Base-by-base conservation (phyloP, 1,284 basidiomycete genomes). In the Rhodotorula sp. region DNA sequence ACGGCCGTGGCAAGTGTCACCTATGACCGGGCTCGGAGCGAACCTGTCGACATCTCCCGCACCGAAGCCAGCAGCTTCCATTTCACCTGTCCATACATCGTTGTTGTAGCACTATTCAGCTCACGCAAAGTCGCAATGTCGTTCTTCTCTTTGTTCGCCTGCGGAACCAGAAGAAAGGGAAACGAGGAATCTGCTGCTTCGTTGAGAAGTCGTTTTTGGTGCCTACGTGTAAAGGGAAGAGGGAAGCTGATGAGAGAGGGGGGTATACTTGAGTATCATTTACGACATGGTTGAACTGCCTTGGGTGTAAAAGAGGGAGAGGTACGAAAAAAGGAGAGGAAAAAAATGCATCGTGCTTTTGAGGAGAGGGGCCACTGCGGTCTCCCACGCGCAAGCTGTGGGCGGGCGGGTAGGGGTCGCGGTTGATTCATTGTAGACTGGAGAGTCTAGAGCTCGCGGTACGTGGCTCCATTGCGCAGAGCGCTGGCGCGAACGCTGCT, bases 1-100 rank as follows among this genome's bases (percentile, higher is more conserved):
- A 63, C 43, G 62, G 62, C 43, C 62, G 48, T 14, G 31, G 45
- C 48, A 61, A 50, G 60, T 61, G 60, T 28, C 60, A 61, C 15
- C 48, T 49, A 21, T 61, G 38, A 43, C 0, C 10, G 38, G 38
- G 10, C 10, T 43, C 38, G 38, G 38, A 55, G 26, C n/a, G 28
- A 8, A 26, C 54, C 50, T n/a, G 23, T 23, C 18, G 12, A 21
- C 1, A n/a, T 52, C 21, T 21, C 8, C 50, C 34, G 34, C 34
- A 34, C 34, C 34, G 34, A 34, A 34, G 6, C 34, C 34, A 34
- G 34, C 34, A 34, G 34, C 10, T 52, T 14, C 21, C 21, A 21
- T 52, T 43, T 43, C 12, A 43, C 19, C 21, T 52, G 50, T 26
- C 54, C 28, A 55, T 55, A 55, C 54, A 16, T 12, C 54, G 54